These are phyloP conservation scores for Eucalyptus camaldulensis DNA, from an alignment of 345 rosid genomes.

Conservation along the genomic window DNA sequence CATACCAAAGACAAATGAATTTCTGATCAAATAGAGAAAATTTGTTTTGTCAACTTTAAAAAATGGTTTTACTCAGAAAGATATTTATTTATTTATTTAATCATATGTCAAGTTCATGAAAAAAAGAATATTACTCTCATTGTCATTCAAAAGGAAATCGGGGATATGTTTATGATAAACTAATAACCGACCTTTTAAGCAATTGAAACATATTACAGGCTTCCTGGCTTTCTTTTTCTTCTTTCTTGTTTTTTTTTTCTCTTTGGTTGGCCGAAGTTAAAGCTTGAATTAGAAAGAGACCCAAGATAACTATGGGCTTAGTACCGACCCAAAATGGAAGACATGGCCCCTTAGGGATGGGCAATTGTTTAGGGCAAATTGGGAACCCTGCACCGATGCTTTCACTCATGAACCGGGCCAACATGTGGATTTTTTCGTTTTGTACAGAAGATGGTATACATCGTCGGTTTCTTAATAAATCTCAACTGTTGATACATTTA, in stretches of 20 bases:
- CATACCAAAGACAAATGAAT: not conserved
- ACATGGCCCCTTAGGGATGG: not conserved
- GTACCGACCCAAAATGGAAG: not conserved
- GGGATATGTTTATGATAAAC: not conserved
- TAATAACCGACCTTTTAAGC: not conserved
- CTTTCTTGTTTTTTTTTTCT: not conserved
- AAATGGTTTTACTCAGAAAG: not conserved
- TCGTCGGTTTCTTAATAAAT: not conserved
- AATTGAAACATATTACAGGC: not conserved
- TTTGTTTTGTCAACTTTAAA: not conserved
- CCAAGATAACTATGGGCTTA: not conserved
- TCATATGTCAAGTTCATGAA: not conserved
- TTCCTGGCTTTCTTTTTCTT: not conserved
- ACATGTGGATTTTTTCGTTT: not conserved
- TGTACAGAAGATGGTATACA: not conserved
- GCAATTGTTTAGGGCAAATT: not conserved
- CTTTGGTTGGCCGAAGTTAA: not conserved
- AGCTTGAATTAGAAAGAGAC: not conserved
- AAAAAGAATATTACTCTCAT: not conserved
- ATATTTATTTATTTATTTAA: not conserved
- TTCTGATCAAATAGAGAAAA: not conserved
- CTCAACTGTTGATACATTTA: not conserved
- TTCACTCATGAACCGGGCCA: not conserved
- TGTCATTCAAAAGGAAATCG: not conserved
- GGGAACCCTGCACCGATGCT: not conserved